Evolutionary conservation across 805 yeast species (phyloP).

Genomic region (Clavispora phyllophila): DNA sequence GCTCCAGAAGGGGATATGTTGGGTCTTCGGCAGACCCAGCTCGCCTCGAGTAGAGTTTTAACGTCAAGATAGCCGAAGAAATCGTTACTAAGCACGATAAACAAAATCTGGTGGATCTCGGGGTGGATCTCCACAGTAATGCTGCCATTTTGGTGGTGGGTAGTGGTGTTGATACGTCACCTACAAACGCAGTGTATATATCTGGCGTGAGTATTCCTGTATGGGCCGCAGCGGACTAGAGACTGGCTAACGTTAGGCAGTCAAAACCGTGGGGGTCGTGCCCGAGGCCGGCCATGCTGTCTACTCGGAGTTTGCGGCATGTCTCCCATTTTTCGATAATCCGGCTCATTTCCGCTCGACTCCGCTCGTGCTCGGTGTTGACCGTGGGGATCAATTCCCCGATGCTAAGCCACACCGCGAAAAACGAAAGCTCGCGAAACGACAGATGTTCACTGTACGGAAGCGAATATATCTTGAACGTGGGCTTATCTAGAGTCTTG

Average conservation of each 20-base stretch:
- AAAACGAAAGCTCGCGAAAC: conserved; percentile 68
- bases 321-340: conserved; percentile 30
- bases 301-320: not conserved
- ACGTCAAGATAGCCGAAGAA: conserved; percentile 36
- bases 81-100: conserved; percentile 23
- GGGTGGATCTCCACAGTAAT: conserved; percentile 21
- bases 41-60: conserved; percentile 29
- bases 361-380: conserved; percentile 29
- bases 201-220: not conserved
- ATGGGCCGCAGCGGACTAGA: conserved; percentile 3
- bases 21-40: not conserved
- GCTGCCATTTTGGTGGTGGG: conserved; percentile 7
- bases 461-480: conserved; percentile 49
- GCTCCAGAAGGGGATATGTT: conserved; percentile 19
- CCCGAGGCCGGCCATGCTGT: conserved; percentile 11
- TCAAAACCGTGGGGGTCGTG: conserved; percentile 3
- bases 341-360: conserved; percentile 25
- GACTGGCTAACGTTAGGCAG: conserved; percentile 14
- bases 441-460: conserved; percentile 97
- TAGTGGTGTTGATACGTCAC: not conserved
- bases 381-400: conserved; percentile 76
- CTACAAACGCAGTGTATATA: not conserved
- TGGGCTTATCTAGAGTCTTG: conserved; percentile 20
- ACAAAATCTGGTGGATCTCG: conserved; percentile 45
- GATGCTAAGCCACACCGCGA: conserved; percentile 50